Evolutionary conservation across 2,329 filamentous ascomycete species (phyloP), one percentile per base, ranked within the genome.

Genomic region (Cordyceps farinosa): DNA sequence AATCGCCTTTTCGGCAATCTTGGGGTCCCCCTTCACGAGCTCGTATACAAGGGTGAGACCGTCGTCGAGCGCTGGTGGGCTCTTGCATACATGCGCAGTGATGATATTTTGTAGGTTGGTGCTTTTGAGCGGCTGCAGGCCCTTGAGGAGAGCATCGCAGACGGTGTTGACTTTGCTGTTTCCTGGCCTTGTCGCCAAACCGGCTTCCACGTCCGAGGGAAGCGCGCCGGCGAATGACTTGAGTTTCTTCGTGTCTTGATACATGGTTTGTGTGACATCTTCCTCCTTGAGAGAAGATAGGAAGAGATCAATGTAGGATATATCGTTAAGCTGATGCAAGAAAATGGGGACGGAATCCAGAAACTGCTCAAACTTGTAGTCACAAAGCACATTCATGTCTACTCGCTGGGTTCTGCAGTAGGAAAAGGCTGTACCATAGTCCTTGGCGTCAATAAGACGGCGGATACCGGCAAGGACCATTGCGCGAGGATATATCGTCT

Each of bases 311-410:
- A 98, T 89, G 67, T 91, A 90, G 44, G 92, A 85, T 13, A 90
- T 81, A 66, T 91, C 92, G 69, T 89, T 87, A 47, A 99, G 82
- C 73, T 99, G 93, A 22, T 92, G 87, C 38, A 98, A 80, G 70
- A 99, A 96, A 0, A 90, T 75, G 0, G 82, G 81, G 11, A 97
- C 84, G 67, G 88, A 90, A 4, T 83, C 79, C 73, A 97, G 82
- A 72, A 99, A 97, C 68, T 96, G 90, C 44, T 87, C 82, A 0
- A 94, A 92, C n/a, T 87, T 87, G 76, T 98, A 91, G 71, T 99
- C 95, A 71, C 96, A 94, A 2, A 99, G 80, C 65, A 99, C 94
- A 71, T 99, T 99, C 90, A 98, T 93, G 71, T 99, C 95, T 1
- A 99, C 95, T 68, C 96, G 87, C 73, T 99, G 96, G 29, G 88